Conservation (phyloP, 192 early-diverging fungal genomes). For the Lunasporangiospora selenospora region DNA sequence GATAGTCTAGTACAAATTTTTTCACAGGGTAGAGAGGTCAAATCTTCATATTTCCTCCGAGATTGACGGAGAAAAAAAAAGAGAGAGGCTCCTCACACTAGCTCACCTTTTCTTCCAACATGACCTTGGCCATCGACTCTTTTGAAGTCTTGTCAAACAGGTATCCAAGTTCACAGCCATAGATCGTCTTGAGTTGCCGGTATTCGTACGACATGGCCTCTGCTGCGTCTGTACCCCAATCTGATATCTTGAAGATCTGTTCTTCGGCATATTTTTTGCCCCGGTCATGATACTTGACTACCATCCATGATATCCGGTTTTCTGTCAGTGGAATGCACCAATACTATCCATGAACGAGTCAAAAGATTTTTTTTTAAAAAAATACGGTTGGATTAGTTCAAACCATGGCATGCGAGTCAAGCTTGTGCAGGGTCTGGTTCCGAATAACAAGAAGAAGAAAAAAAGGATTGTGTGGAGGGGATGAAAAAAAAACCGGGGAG, state of each 20-base stretch:
- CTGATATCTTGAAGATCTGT: constrained; percentile 19
- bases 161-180: constrained; percentile 14
- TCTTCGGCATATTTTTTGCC: constrained; percentile 12
- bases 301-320: constrained; percentile 23
- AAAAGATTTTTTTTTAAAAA: too few relatives aligned
- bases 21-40: too few relatives aligned
- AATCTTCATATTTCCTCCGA: too few relatives aligned
- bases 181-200: constrained; percentile 2
- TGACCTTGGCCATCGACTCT: constrained; percentile 21
- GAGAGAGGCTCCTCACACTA: background rate
- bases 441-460: too few relatives aligned
- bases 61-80: too few relatives aligned
- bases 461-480: too few relatives aligned
- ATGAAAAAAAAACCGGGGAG: too few relatives aligned
- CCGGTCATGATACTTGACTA: constrained; percentile 11
- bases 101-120: constrained; percentile 34
- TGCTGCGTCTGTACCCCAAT: constrained; percentile 25
- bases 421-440: too few relatives aligned
- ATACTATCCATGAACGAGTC: too few relatives aligned
- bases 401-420: too few relatives aligned
- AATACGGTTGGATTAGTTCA: too few relatives aligned
- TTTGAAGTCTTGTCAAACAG: constrained; percentile 25
- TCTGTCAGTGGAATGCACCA: constrained; percentile 25
- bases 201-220: constrained; percentile 6
- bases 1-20: too few relatives aligned